Evolutionary conservation across 2,329 filamentous ascomycete species (phyloP).

Genomic region (Lasiodiplodia citricola): DNA sequence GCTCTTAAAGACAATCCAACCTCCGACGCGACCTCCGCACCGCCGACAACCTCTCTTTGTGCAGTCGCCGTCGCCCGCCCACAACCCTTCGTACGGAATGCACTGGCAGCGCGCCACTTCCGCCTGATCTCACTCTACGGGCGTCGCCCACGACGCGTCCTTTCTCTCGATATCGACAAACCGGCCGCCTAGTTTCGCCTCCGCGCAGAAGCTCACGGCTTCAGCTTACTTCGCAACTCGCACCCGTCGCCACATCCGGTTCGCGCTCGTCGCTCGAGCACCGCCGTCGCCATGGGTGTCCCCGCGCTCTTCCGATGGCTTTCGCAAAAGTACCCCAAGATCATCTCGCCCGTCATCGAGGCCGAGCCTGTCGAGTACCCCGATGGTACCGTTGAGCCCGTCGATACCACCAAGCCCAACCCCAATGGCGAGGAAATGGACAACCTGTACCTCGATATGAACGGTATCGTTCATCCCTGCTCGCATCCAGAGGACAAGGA

Average conservation of each 20-base stretch:
- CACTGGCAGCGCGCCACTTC: slow-evolving; percentile 2
- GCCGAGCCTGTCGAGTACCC: slow-evolving; percentile 75
- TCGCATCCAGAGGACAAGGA: slow-evolving; percentile 95
- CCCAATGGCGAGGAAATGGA: slow-evolving; percentile 98
- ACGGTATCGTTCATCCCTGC: slow-evolving; percentile 98
- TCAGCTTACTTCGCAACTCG: neutral
- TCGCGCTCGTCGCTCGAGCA: neutral
- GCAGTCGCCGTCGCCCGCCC: neutral
- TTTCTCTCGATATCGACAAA: neutral
- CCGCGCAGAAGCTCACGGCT: slow-evolving; percentile 1
- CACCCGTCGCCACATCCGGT: neutral
- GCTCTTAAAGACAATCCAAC: slow-evolving; percentile 8
- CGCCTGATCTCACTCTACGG: neutral
- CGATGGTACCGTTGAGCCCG: slow-evolving; percentile 82
- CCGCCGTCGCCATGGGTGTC: slow-evolving; percentile 75
- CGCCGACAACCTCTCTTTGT: slow-evolving; percentile 9
- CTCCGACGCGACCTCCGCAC: slow-evolving; percentile 19
- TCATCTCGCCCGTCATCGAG: slow-evolving; percentile 89
- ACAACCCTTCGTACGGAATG: slow-evolving; percentile 16
- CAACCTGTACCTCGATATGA: slow-evolving; percentile 99
- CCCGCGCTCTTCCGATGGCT: slow-evolving; percentile 96
- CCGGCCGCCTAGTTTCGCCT: slow-evolving; percentile 1
- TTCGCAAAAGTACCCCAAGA: slow-evolving; percentile 96
- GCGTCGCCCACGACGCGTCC: slow-evolving; percentile 20
- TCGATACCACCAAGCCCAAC: slow-evolving; percentile 84